phyloP scores from a whole-genome alignment of 805 yeast genomes.

The Cyberlindnera mycetangii region DNA sequence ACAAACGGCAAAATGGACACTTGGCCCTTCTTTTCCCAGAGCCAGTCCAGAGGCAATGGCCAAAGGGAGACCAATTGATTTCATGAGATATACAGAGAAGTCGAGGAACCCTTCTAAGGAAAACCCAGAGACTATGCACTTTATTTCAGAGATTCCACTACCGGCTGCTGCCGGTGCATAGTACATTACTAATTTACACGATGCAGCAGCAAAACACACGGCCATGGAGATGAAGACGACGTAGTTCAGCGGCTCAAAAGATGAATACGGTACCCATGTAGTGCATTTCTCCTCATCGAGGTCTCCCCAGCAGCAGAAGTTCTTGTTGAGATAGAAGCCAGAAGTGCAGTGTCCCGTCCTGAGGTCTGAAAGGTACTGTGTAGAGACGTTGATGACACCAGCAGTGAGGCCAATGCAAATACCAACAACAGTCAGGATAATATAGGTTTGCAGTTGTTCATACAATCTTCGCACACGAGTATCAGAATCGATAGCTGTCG shows the following conservation, averaged over 20 bases:
- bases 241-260: conserved; percentile 45
- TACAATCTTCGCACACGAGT: conserved; percentile 12
- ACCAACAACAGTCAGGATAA: conserved; percentile 75
- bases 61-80: conserved; percentile 78
- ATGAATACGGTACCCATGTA: conserved; percentile 70
- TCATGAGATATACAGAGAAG: conserved; percentile 67
- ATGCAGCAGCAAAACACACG: conserved; percentile 53
- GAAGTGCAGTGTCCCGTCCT: conserved; percentile 75
- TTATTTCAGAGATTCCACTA: conserved; percentile 95
- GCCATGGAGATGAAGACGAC: conserved; percentile 58
- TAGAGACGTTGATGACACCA: conserved; percentile 72
- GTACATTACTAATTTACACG: conserved; percentile 65
- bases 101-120: conserved; percentile 73
- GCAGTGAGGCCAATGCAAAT: conserved; percentile 78
- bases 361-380: conserved; percentile 82
- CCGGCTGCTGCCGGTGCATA: conserved; percentile 94
- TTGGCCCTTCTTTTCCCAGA: conserved; percentile 97
- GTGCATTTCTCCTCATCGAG: conserved; percentile 45
- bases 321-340: conserved; percentile 65
- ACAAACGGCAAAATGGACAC: conserved; percentile 96
- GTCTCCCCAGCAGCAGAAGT: conserved; percentile 80
- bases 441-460: conserved; percentile 45
- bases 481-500: background rate
- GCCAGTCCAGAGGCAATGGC: conserved; percentile 92
- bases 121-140: conserved; percentile 91